These are phyloP conservation scores for Linum usitatissimum DNA, from an alignment of 345 rosid species.

Conservation along the genomic window DNA sequence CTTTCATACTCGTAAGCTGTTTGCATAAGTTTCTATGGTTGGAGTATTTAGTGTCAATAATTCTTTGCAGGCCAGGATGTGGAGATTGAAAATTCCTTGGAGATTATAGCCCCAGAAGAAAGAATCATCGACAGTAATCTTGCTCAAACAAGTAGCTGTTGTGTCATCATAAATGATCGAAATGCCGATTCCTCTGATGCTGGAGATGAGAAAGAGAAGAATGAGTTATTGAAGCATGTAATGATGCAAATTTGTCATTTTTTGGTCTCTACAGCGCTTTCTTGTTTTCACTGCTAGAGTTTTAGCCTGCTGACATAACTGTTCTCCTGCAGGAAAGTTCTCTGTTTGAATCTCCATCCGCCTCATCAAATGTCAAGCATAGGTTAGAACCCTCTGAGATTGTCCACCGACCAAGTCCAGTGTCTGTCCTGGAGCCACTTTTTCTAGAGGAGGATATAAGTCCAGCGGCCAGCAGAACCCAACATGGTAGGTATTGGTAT, in stretches of 20 bases:
- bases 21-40: background rate
- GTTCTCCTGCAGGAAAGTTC: constrained; percentile 42
- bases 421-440: constrained; percentile 77
- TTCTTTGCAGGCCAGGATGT: constrained; percentile 22
- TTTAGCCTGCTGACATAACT: background rate
- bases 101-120: constrained; percentile 26
- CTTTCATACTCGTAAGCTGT: constrained; percentile 6
- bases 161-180: constrained; percentile 17
- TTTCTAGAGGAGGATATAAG: constrained; percentile 56
- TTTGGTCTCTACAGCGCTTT: background rate
- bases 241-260: constrained; percentile 8
- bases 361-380: constrained; percentile 25
- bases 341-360: constrained; percentile 36
- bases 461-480: constrained; percentile 43
- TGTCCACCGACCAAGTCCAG: constrained; percentile 65
- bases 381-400: constrained; percentile 39
- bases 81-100: constrained; percentile 23
- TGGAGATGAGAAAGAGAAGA: constrained; percentile 20
- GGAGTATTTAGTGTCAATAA: constrained; percentile 1
- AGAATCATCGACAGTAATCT: constrained; percentile 13
- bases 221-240: constrained; percentile 33
- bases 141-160: constrained; percentile 23
- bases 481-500: constrained; percentile 37
- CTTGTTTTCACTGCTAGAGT: constrained; percentile 7
- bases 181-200: constrained; percentile 22